Percentiles rank a stretch among this genome's conserved stretches.
Evolutionary conservation across 2,329 filamentous ascomycete species (phyloP).

Genomic region (Cyphellophora europaea): DNA sequence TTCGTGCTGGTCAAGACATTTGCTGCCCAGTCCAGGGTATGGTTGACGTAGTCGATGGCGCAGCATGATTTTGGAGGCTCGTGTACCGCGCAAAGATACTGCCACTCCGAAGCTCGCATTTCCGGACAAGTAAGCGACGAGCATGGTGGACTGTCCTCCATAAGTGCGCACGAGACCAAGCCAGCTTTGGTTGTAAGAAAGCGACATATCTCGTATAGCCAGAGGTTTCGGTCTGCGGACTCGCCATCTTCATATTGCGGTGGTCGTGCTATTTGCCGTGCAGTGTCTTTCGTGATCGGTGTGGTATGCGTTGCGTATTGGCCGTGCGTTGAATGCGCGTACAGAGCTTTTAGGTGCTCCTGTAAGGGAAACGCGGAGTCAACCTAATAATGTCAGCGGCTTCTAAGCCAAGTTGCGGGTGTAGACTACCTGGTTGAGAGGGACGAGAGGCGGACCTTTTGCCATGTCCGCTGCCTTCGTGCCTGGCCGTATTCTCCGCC

Average conservation of each 20-base stretch:
- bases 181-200: slow-evolving; percentile 95
- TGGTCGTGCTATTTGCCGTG: slow-evolving; percentile 65
- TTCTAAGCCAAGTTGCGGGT: background rate
- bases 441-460: slow-evolving; percentile 77
- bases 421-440: slow-evolving; percentile 62
- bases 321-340: slow-evolving; percentile 69
- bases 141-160: slow-evolving; percentile 83
- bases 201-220: slow-evolving; percentile 96
- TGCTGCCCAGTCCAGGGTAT: slow-evolving; percentile 95
- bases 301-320: slow-evolving; percentile 44
- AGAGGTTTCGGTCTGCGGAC: slow-evolving; percentile 69
- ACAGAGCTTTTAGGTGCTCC: slow-evolving; percentile 88
- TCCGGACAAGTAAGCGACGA: slow-evolving; percentile 85
- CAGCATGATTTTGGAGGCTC: slow-evolving; percentile 95
- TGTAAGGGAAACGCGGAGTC: slow-evolving; percentile 96
- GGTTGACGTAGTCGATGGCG: slow-evolving; percentile 97
- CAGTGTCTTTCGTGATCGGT: slow-evolving; percentile 67
- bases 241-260: slow-evolving; percentile 44
- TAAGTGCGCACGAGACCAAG: slow-evolving; percentile 80
- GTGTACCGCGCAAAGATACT: slow-evolving; percentile 96
- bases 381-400: slow-evolving; percentile 55
- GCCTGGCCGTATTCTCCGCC: slow-evolving; percentile 79
- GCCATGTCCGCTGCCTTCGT: slow-evolving; percentile 91
- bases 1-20: slow-evolving; percentile 91
- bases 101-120: slow-evolving; percentile 98